A percentile compares a stretch with the other conserved stretches of the same genome.
phyloP scores from a whole-genome alignment of 1,139 yeast species.

The Eremothecium gossypii region DNA sequence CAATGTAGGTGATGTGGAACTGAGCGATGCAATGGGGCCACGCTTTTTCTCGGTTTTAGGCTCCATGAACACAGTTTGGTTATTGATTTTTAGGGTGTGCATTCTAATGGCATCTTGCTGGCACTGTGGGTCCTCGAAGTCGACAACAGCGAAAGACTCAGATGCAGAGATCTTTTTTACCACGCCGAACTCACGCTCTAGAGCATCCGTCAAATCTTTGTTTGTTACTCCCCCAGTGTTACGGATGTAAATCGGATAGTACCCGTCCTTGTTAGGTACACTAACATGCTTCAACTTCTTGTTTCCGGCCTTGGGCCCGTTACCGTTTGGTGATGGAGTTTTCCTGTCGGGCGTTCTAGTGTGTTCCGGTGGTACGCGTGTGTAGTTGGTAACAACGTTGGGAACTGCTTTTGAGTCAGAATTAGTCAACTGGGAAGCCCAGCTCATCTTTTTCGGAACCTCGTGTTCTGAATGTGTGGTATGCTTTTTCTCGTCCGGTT shows the following conservation, averaged over 20 bases:
- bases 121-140: constrained; percentile 25
- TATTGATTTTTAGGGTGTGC: constrained; percentile 18
- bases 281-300: constrained; percentile 20
- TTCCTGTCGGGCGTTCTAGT: constrained; percentile 7
- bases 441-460: constrained; percentile 8
- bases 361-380: constrained; percentile 7
- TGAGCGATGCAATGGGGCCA: constrained; percentile 11
- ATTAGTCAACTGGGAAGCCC: constrained; percentile 9
- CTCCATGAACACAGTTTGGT: constrained; percentile 19
- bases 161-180: constrained; percentile 24
- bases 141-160: constrained; percentile 28
- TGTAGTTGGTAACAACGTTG: constrained; percentile 8
- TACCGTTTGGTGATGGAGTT: constrained; percentile 10
- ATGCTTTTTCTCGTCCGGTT: not conserved
- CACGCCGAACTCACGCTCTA: constrained; percentile 25
- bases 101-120: constrained; percentile 26
- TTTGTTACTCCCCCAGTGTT: constrained; percentile 25
- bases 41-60: constrained; percentile 22
- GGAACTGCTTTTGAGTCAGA: constrained; percentile 10
- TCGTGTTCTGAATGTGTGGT: not conserved
- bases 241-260: constrained; percentile 25
- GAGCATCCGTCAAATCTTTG: constrained; percentile 17
- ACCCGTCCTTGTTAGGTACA: constrained; percentile 26
- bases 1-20: constrained; percentile 8
- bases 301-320: constrained; percentile 10